Percentiles rank a stretch among this genome's conserved stretches.
phyloP scores from a whole-genome alignment of 2,329 filamentous ascomycete genomes.

The Emydomyces testavorans region DNA sequence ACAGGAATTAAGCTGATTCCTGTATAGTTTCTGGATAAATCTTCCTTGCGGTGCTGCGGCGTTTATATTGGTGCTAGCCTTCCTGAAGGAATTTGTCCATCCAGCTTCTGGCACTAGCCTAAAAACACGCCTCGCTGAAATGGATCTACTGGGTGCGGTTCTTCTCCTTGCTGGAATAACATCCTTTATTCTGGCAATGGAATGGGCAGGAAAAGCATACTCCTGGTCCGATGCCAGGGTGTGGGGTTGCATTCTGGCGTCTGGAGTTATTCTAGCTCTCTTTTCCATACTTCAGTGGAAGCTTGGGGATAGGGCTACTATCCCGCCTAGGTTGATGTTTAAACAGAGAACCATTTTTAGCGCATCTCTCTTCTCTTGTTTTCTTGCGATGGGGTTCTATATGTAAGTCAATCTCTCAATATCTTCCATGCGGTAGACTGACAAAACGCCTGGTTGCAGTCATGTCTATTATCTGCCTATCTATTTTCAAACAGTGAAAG shows the following conservation, averaged over 20 bases:
- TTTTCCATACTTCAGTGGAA: constrained; percentile 14
- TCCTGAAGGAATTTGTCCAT: not conserved
- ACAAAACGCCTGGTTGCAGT: not conserved
- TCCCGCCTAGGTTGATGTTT: constrained; percentile 22
- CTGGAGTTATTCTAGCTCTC: constrained; percentile 15
- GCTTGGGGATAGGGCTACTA: constrained; percentile 18
- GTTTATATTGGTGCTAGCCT: constrained; percentile 1
- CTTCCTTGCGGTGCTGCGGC: constrained; percentile 6
- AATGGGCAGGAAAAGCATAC: constrained; percentile 21
- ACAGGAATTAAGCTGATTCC: not conserved
- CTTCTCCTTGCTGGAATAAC: constrained; percentile 19
- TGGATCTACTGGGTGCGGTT: constrained; percentile 14
- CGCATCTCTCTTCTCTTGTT: constrained; percentile 8
- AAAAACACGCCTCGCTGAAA: not conserved
- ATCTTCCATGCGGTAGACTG: not conserved
- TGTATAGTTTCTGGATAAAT: constrained; percentile 13
- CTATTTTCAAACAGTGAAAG: constrained; percentile 36
- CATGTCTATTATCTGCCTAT: constrained; percentile 22
- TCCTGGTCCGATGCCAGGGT: constrained; percentile 19
- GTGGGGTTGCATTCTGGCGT: constrained; percentile 18
- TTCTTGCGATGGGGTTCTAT: constrained; percentile 9
- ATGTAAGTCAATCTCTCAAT: constrained; percentile 1
- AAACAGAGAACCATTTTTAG: constrained; percentile 11
- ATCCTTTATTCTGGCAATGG: constrained; percentile 19
- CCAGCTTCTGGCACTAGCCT: not conserved